phyloP scores from a whole-genome alignment of 2,329 filamentous ascomycete genomes.

The Aspergillus sclerotialis region DNA sequence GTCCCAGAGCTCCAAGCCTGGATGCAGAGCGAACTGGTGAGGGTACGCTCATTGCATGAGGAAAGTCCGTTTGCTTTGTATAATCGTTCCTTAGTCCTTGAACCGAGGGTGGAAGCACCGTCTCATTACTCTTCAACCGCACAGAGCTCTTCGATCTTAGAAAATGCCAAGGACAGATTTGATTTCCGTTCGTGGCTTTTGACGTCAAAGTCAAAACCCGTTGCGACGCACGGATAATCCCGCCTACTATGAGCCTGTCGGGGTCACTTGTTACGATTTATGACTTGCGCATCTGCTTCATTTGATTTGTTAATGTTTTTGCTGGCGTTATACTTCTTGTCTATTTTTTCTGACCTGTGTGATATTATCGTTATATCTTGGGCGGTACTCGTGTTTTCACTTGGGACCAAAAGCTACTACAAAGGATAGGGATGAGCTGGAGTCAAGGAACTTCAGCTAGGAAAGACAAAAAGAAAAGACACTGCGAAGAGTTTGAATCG shows the following conservation, averaged over 20 bases:
- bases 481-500: no score
- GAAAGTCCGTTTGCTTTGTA: slow-evolving; percentile 64
- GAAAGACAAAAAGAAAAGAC: background rate
- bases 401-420: no score
- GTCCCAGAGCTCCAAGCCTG: slow-evolving; percentile 87
- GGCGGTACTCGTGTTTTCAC: slow-evolving; percentile 7
- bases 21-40: slow-evolving; percentile 74
- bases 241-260: background rate
- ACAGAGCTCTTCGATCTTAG: slow-evolving; percentile 26
- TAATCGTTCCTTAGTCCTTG: slow-evolving; percentile 74
- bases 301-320: slow-evolving; percentile 1
- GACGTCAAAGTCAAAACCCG: slow-evolving; percentile 35
- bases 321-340: slow-evolving; percentile 1
- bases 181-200: slow-evolving; percentile 48
- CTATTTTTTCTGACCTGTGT: background rate
- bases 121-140: slow-evolving; percentile 17
- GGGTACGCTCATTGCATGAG: slow-evolving; percentile 61
- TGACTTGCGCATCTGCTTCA: slow-evolving; percentile 7
- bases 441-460: background rate
- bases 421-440: background rate
- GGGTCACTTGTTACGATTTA: slow-evolving; percentile 14
- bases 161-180: slow-evolving; percentile 44
- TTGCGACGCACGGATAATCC: slow-evolving; percentile 26
- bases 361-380: slow-evolving; percentile 4
- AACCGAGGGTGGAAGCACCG: slow-evolving; percentile 49